Conservation (phyloP, 129 eudicot genomes). For the Centella asiatica region DNA sequence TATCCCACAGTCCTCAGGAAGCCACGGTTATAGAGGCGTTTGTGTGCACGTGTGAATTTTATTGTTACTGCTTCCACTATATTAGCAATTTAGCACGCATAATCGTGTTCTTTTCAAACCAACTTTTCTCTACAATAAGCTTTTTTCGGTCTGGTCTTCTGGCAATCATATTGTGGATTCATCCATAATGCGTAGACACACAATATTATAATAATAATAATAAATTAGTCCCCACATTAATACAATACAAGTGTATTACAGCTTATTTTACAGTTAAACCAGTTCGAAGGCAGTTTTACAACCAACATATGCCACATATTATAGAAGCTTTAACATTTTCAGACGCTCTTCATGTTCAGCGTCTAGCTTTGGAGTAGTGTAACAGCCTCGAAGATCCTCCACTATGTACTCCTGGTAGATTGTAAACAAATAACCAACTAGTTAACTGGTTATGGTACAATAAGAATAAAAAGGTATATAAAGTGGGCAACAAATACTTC, state of each 20-base stretch:
- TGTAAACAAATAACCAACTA: neutral
- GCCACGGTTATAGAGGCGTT: no score
- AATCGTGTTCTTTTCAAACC: no score
- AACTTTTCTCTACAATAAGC: no score
- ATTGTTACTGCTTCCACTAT: no score
- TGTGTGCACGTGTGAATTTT: no score
- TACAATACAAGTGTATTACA: neutral
- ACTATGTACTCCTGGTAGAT: slow-evolving; percentile 68
- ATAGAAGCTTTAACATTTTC: slow-evolving; percentile 63
- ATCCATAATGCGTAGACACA: no score
- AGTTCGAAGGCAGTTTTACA: neutral
- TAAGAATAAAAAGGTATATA: neutral
- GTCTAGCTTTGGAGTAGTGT: slow-evolving; percentile 68
- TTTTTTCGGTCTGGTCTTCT: no score
- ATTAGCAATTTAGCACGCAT: no score
- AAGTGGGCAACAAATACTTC: neutral
- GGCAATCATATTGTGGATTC: no score
- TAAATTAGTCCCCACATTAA: no score
- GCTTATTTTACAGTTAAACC: neutral
- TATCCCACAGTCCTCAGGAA: no score
- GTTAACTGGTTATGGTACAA: neutral
- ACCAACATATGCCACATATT: neutral
- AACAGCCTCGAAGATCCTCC: slow-evolving; percentile 69
- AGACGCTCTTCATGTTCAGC: slow-evolving; percentile 55
- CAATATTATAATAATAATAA: no score